These are phyloP conservation scores for Cercophora samala DNA, from an alignment of 495 filamentous ascomycete species.

Conservation along the genomic window DNA sequence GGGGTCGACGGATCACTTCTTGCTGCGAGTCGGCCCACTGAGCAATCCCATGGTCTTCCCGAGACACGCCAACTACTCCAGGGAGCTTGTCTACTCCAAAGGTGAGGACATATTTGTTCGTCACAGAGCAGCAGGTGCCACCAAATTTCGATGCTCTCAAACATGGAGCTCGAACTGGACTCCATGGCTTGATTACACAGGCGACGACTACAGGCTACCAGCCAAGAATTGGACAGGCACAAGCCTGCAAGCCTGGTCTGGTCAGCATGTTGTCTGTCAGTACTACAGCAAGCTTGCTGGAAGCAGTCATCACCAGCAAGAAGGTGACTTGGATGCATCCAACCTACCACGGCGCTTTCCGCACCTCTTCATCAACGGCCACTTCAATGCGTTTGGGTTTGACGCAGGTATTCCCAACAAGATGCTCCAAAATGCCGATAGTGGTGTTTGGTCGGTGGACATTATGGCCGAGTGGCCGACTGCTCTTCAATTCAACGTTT, in stretches of 20 bases:
- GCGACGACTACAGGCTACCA: constrained; percentile 51
- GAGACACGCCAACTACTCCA: constrained; percentile 56
- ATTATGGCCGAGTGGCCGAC: constrained; percentile 63
- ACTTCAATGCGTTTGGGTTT: constrained; percentile 63
- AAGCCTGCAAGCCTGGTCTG: constrained; percentile 58
- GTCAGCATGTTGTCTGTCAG: constrained; percentile 62
- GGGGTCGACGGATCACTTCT: constrained; percentile 44
- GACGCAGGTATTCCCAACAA: constrained; percentile 58
- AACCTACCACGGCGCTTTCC: constrained; percentile 54
- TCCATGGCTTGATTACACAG: constrained; percentile 56
- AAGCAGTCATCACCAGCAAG: constrained; percentile 59
- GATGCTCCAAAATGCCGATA: constrained; percentile 42
- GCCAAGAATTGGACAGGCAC: constrained; percentile 59
- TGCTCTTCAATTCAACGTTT: constrained; percentile 50
- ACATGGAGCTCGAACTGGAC: constrained; percentile 62
- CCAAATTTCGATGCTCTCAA: constrained; percentile 59
- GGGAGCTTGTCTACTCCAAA: constrained; percentile 42
- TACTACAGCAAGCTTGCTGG: constrained; percentile 62
- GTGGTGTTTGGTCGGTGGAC: constrained; percentile 57
- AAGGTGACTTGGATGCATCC: constrained; percentile 46
- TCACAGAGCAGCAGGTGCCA: constrained; percentile 62
- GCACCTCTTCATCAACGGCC: constrained; percentile 61
- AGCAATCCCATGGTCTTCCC: constrained; percentile 60
- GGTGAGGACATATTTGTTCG: constrained; percentile 45
- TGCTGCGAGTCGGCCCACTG: constrained; percentile 46